Conservation (phyloP, 176 grass and related monocot genomes). For the Puccinellia tenuiflora region DNA sequence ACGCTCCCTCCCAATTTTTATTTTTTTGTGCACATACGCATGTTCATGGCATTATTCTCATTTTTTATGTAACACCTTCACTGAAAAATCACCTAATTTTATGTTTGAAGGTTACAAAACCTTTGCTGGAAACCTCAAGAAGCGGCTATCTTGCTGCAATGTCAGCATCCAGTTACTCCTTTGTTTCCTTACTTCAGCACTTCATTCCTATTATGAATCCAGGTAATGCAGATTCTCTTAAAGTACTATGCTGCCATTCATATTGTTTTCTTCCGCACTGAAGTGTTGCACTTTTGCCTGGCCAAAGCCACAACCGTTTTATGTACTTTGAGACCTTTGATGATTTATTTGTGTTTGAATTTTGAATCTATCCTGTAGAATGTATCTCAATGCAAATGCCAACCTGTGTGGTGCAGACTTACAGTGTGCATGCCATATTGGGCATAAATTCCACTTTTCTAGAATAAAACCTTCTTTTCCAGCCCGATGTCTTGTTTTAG, state of each 20-base stretch:
- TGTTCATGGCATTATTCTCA: background rate
- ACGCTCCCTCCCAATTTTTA: background rate
- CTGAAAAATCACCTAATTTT: conserved; percentile 8
- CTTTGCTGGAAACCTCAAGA: conserved; percentile 93
- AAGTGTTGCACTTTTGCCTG: background rate
- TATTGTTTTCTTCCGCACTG: background rate
- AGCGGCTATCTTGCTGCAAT: conserved; percentile 94
- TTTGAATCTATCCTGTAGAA: background rate
- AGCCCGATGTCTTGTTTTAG: background rate
- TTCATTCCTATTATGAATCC: conserved; percentile 97
- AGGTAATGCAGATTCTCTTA: conserved; percentile 41
- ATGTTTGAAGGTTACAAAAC: conserved; percentile 67
- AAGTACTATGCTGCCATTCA: conserved; percentile 1
- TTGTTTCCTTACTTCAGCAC: conserved; percentile 80
- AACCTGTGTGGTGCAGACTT: background rate
- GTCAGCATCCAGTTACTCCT: conserved; percentile 97
- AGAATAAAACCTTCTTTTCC: background rate
- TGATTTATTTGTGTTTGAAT: background rate
- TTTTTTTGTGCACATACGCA: background rate
- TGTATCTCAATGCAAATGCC: background rate
- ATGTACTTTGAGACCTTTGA: background rate
- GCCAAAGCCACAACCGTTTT: background rate
- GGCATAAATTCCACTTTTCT: background rate
- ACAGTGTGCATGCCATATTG: background rate
- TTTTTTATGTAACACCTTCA: conserved; percentile 3